Percentiles rank a stretch among this genome's conserved stretches.
Conservation (phyloP, 2,329 filamentous ascomycete genomes). For the Ambrosiella beaveri region DNA sequence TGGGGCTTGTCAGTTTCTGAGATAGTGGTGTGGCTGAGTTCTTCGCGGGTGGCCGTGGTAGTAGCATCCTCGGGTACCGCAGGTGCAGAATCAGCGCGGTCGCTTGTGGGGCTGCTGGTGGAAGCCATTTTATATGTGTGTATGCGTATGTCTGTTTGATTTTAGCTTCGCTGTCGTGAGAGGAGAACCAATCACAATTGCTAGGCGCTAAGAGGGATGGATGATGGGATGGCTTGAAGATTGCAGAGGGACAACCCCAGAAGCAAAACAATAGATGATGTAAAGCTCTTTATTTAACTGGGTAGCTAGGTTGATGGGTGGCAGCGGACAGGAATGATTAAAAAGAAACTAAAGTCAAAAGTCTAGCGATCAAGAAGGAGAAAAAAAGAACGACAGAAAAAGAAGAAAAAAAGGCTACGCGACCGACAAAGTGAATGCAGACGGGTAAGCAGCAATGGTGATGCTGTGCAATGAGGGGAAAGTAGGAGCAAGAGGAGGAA, state of each 20-base stretch:
- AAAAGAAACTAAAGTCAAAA: background rate
- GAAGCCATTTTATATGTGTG: constrained; percentile 23
- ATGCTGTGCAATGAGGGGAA: background rate
- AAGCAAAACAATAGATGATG: too few relatives aligned
- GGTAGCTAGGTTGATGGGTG: background rate
- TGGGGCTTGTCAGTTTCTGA: constrained; percentile 26
- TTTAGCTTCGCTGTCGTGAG: too few relatives aligned
- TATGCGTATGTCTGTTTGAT: background rate
- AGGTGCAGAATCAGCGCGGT: constrained; percentile 16
- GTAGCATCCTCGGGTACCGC: constrained; percentile 37
- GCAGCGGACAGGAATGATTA: background rate
- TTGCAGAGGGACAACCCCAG: background rate
- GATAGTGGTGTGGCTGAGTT: constrained; percentile 46
- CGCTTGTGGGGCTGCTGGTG: constrained; percentile 22
- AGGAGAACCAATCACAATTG: too few relatives aligned
- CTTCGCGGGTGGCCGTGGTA: constrained; percentile 44
- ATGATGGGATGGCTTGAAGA: background rate
- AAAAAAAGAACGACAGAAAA: background rate
- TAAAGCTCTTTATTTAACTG: too few relatives aligned
- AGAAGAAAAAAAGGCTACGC: background rate
- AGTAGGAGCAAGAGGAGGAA: too few relatives aligned
- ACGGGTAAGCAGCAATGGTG: background rate
- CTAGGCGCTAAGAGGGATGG: background rate
- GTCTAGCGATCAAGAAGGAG: constrained; percentile 2
- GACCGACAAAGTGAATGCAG: constrained; percentile 3